Evolutionary conservation across 768 basidiomycete species (phyloP), one percentile per base, ranked within the genome.

Genomic region (Multifurca ochricompacta): DNA sequence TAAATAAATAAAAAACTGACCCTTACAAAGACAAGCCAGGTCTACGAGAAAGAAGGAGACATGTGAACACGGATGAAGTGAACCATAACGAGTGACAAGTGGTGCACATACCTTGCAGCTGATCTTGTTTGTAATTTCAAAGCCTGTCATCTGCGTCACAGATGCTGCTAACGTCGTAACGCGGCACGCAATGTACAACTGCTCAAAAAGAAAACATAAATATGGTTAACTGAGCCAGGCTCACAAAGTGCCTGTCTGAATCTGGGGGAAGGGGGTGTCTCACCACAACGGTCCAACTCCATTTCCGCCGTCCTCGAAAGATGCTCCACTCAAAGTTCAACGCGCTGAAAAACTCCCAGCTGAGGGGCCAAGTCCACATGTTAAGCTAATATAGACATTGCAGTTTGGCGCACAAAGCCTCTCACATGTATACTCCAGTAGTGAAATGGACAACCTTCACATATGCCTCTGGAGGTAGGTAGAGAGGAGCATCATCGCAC

Each of bases 251-350:
- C 6, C 4, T 5, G n/a, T 3, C 13, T 8, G 10, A 36, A 6
- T 16, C 1, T 19, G 14, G 10, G 19, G 27, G 9, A 41, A 40
- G 8, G 27, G 9, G 27, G 9, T 27, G 35, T 14, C 51, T 10
- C 30, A 48, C 41, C 27, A 3, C 32, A 44, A 28, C 40, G 2
- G 51, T 41, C 57, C 57, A 54, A 19, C 6, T 34, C 37, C 44
- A 46, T 18, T 34, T 31, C 42, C 43, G 47, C n/a, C 39, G 34
- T 32, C 43, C 32, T 32, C 42, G 48, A 19, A 55, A 13, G 42
- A 59, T 39, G 23, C 37, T 54, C 57, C 57, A 55, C 23, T 59
- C 58, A 31, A 39, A 45, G 36, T 42, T 40, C 36, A 57, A n/a
- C 19, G 45, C 28, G 44, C 46, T 35, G 30, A 53, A 27, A 36